A percentile compares a stretch with the other conserved stretches of the same genome.
These are phyloP conservation scores for Plantago coronopus DNA, from an alignment of 305 asterid species.

Conservation along the genomic window DNA sequence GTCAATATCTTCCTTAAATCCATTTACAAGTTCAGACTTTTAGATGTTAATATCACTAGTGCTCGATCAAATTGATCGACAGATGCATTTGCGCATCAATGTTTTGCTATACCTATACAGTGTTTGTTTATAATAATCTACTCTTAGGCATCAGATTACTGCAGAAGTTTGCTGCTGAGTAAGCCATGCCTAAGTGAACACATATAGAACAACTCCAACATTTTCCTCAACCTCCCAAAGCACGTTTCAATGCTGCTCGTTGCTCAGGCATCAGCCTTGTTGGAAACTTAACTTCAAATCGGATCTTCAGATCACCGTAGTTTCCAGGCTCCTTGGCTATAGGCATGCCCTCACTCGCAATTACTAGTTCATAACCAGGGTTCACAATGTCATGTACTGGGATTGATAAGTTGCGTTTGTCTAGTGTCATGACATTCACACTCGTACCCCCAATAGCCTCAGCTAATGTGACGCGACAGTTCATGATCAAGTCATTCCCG, in stretches of 20 bases:
- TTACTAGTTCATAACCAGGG: constrained; percentile 63
- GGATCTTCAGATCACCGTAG: constrained; percentile 65
- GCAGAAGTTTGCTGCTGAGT: not conserved
- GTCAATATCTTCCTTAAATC: no score
- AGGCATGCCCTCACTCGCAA: constrained; percentile 72
- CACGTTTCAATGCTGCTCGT: constrained; percentile 46
- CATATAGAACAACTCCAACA: not conserved
- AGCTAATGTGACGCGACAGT: constrained; percentile 41
- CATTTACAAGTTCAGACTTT: not conserved
- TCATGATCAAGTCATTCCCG: constrained; percentile 60
- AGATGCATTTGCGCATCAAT: not conserved
- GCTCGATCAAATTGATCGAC: not conserved
- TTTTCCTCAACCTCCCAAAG: constrained; percentile 43
- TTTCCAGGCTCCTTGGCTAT: constrained; percentile 50
- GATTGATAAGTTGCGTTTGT: constrained; percentile 49
- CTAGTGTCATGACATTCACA: constrained; percentile 43
- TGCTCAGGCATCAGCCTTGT: constrained; percentile 60
- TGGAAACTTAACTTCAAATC: constrained; percentile 68
- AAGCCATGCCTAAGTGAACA: not conserved
- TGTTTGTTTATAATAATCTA: not conserved
- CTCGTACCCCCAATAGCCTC: constrained; percentile 74
- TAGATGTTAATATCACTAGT: not conserved
- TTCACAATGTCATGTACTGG: constrained; percentile 53
- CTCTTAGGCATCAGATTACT: no score
- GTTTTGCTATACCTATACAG: no score